Base-by-base conservation (phyloP, 148 eudicot genomes). In the Cornus suecica region DNA sequence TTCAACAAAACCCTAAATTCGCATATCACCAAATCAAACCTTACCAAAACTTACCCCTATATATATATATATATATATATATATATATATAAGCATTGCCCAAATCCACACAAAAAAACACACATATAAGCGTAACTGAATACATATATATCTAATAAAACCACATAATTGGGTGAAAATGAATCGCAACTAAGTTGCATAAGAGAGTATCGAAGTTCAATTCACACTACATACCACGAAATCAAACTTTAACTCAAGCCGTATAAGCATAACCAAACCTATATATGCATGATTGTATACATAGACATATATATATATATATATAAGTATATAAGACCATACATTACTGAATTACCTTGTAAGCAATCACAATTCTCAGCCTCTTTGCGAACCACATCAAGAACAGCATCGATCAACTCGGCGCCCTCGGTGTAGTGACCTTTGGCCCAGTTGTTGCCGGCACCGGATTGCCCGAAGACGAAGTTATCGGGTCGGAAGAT, bases 351-450 rank as follows among this genome's bases (percentile, higher is more conserved):
- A 45, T n/a, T 51, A 88, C 97, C 97, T 88, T 91, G 97, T 71
- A 91, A 83, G 27, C 89, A 85, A 78, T 91, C 97, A 76, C 91
- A 89, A 80, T 88, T 89, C 89, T 91, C 97, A 10, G 92, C 97
- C 80, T 91, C 97, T 52, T 91, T 91, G 6, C 97, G 75, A 65
- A 91, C 97, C 76, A 91, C 97, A 85, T 91, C 97, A 58, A 91
- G 93, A 84, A 91, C 97, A 27, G 93, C 81, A 66, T 91, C 97
- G 26, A 91, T 90, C 69, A 91, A 74, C 83, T 91, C 97, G 31
- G 97, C 97, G 0, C 93, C 97, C 60, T 91, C 97, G 3, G 97
- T 91, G 25, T 91, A 91, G 78, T 90, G 94, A 18, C 94, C 94
- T 27, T 90, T 90, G 15, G 93, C 93, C 93, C 93, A 90, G 32